These are phyloP conservation scores for Haplographium delicatum DNA, from an alignment of 495 filamentous ascomycete genomes.

Conservation along the genomic window DNA sequence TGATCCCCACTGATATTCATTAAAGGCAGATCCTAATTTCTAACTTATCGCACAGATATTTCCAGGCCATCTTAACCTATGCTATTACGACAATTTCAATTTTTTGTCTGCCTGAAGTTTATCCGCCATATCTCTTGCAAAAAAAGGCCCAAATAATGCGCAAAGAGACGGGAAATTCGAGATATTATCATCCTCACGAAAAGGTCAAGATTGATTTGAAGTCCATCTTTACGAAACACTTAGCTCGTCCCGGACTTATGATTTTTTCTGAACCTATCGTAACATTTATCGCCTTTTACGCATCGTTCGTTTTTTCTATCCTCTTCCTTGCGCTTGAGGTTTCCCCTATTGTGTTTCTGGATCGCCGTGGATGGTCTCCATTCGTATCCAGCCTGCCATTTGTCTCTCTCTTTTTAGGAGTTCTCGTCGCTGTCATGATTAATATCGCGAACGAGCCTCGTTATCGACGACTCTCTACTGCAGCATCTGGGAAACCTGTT, in stretches of 20 bases:
- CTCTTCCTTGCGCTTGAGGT: slow-evolving; percentile 53
- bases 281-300: slow-evolving; percentile 54
- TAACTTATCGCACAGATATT: no score
- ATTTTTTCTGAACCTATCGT: slow-evolving; percentile 59
- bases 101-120: slow-evolving; percentile 85
- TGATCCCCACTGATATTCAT: no score
- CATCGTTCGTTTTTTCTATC: slow-evolving; percentile 52
- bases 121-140: slow-evolving; percentile 65
- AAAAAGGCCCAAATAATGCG: slow-evolving; percentile 66
- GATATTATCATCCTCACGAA: slow-evolving; percentile 31
- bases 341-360: slow-evolving; percentile 57
- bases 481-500: slow-evolving; percentile 32
- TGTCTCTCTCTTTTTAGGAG: slow-evolving; percentile 50
- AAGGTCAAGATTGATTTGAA: slow-evolving; percentile 24
- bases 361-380: slow-evolving; percentile 51
- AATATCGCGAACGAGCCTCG: slow-evolving; percentile 64
- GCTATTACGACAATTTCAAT: slow-evolving; percentile 48
- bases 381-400: slow-evolving; percentile 54
- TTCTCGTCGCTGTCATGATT: slow-evolving; percentile 41
- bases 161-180: slow-evolving; percentile 63
- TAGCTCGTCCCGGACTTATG: slow-evolving; percentile 75
- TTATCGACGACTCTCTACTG: slow-evolving; percentile 41
- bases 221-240: slow-evolving; percentile 28
- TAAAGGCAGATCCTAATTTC: no score
- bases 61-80: slow-evolving; percentile 45